A percentile compares a stretch with the other conserved stretches of the same genome.
Evolutionary conservation across 2,329 filamentous ascomycete genomes (phyloP).

Genomic region (Orbilia javanica): DNA sequence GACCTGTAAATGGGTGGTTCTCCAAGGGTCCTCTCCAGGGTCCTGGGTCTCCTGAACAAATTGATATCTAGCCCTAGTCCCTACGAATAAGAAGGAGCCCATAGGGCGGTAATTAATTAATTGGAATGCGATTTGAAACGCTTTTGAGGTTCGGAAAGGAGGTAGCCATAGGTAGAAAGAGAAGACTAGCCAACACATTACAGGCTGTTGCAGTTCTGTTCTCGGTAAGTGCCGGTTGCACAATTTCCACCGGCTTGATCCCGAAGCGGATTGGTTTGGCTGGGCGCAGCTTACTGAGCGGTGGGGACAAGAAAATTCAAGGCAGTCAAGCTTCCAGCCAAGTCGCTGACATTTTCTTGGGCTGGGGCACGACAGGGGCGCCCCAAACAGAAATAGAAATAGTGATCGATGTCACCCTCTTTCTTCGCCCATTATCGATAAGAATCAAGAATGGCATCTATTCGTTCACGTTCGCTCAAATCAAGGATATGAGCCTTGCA

Average conservation of each 20-base stretch:
- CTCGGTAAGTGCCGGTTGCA: conserved; percentile 32
- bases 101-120: neutral
- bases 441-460: neutral
- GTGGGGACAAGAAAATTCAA: conserved; percentile 17
- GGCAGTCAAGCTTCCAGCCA: conserved; percentile 27
- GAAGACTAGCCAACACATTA: conserved; percentile 29
- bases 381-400: conserved; percentile 31
- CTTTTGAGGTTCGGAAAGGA: neutral
- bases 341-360: conserved; percentile 4
- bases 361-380: conserved; percentile 5
- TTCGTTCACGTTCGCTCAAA: neutral
- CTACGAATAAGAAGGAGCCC: too few species aligned
- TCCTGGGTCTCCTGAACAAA: too few species aligned
- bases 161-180: neutral
- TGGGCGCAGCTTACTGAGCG: neutral
- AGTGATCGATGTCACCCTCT: conserved; percentile 28
- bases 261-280: conserved; percentile 1
- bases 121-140: neutral
- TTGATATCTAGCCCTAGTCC: too few species aligned
- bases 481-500: neutral
- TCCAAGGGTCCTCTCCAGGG: too few species aligned
- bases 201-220: conserved; percentile 35
- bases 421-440: neutral
- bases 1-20: too few species aligned
- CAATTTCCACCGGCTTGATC: conserved; percentile 12